Evolutionary conservation across 2,329 filamentous ascomycete species (phyloP).

Genomic region (Beauveria pseudobassiana): DNA sequence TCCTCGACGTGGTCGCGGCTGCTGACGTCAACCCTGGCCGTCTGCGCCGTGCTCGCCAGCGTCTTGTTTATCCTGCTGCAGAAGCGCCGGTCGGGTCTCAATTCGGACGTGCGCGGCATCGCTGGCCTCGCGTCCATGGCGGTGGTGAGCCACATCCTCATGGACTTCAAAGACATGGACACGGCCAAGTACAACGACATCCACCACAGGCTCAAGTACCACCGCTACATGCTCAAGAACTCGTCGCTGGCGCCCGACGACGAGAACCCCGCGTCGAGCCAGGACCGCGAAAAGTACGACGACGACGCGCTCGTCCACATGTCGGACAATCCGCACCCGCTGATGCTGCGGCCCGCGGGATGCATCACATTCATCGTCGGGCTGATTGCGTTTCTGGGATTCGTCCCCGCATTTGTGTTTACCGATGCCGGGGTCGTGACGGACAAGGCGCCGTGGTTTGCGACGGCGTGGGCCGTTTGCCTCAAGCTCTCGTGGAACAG

Average conservation of each 20-base stretch:
- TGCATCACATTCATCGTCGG: constrained; percentile 53
- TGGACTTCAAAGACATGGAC: constrained; percentile 67
- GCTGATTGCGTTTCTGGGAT: constrained; percentile 46
- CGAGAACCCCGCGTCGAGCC: constrained; percentile 32
- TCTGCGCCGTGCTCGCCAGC: constrained; percentile 51
- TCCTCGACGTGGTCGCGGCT: constrained; percentile 53
- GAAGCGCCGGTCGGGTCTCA: constrained; percentile 55
- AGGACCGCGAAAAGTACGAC: constrained; percentile 36
- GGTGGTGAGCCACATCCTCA: constrained; percentile 63
- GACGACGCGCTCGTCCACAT: constrained; percentile 28
- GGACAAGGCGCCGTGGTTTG: constrained; percentile 55
- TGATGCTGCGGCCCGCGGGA: constrained; percentile 56
- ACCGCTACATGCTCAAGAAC: constrained; percentile 63
- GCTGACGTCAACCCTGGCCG: constrained; percentile 46
- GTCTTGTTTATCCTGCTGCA: constrained; percentile 54
- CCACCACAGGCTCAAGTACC: constrained; percentile 57
- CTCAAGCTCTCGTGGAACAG: constrained; percentile 63
- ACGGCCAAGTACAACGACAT: constrained; percentile 59
- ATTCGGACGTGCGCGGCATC: constrained; percentile 64
- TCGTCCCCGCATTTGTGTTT: constrained; percentile 58
- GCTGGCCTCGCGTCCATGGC: constrained; percentile 70
- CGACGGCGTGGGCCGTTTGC: constrained; percentile 57
- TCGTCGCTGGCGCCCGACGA: constrained; percentile 62
- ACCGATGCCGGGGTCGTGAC: constrained; percentile 45
- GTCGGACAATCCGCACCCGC: constrained; percentile 56